A percentile compares a stretch with the other conserved stretches of the same genome.
Evolutionary conservation across 1,284 basidiomycete species (phyloP).

Genomic region (Apiotrichum brassicae): DNA sequence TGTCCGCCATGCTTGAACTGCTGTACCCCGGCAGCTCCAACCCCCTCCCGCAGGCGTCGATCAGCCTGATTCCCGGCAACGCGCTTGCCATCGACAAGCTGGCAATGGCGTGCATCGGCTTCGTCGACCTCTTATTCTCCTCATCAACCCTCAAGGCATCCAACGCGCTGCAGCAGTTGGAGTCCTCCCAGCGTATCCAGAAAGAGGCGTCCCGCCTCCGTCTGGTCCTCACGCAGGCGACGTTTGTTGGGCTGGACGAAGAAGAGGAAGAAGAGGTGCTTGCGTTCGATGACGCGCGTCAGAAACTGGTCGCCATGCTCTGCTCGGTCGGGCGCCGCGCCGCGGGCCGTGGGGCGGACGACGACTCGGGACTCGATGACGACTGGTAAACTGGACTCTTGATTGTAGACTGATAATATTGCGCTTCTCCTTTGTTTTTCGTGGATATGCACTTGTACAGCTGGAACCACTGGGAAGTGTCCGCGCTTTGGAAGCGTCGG

Average conservation of each 20-base stretch:
- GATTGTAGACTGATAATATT: no score
- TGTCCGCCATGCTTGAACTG: conserved; percentile 39
- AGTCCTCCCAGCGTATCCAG: conserved; percentile 26
- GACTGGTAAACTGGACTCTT: conserved; percentile 17
- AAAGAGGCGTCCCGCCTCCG: conserved; percentile 33
- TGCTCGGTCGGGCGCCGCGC: conserved; percentile 35
- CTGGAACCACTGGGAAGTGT: no score
- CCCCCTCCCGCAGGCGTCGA: conserved; percentile 3
- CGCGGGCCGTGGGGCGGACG: conserved; percentile 26
- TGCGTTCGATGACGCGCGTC: conserved; percentile 34
- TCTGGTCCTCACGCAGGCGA: conserved; percentile 36
- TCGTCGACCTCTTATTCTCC: conserved; percentile 35
- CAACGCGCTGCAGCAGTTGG: conserved; percentile 18
- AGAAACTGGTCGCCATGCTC: conserved; percentile 38
- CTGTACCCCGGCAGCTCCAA: conserved; percentile 33
- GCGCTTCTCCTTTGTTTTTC: no score
- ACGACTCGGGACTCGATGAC: conserved; percentile 43
- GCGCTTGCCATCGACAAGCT: conserved; percentile 41
- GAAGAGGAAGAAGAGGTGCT: conserved; percentile 11
- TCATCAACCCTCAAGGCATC: conserved; percentile 18
- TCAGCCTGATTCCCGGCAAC: conserved; percentile 20
- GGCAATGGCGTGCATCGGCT: conserved; percentile 41
- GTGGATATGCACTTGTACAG: no score
- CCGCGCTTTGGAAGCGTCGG: no score
- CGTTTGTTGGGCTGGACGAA: conserved; percentile 33